phyloP scores from a whole-genome alignment of 1,139 yeast species.

The Candida sp. region DNA sequence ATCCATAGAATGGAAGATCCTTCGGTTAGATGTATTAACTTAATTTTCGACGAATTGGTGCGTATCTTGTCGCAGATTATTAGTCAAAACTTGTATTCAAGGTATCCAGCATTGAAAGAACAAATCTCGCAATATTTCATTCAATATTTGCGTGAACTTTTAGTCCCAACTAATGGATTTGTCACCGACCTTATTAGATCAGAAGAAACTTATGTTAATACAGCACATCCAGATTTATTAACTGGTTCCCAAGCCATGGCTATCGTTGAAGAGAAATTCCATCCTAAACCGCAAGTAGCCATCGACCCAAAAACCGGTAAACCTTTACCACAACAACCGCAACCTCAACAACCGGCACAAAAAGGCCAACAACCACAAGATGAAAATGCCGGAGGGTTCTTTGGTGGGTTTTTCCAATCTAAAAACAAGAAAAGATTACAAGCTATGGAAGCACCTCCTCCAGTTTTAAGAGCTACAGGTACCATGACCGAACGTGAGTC shows the following conservation, averaged over 20 bases:
- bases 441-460: slow-evolving; percentile 97
- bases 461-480: slow-evolving; percentile 92
- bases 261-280: slow-evolving; percentile 86
- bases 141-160: slow-evolving; percentile 74
- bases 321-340: slow-evolving; percentile 47
- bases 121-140: slow-evolving; percentile 79
- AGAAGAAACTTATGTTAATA: slow-evolving; percentile 92
- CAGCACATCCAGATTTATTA: slow-evolving; percentile 95
- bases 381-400: slow-evolving; percentile 66
- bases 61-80: slow-evolving; percentile 86
- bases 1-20: slow-evolving; percentile 96
- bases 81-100: slow-evolving; percentile 73
- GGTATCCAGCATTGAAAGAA: slow-evolving; percentile 90
- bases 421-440: slow-evolving; percentile 94
- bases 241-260: slow-evolving; percentile 97
- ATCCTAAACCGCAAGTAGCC: slow-evolving; percentile 75
- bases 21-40: slow-evolving; percentile 78
- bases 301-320: slow-evolving; percentile 95
- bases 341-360: slow-evolving; percentile 19
- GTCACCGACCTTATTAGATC: slow-evolving; percentile 78
- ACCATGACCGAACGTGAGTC: slow-evolving; percentile 94
- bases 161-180: slow-evolving; percentile 81
- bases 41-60: slow-evolving; percentile 92
- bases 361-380: slow-evolving; percentile 21
- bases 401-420: slow-evolving; percentile 91